Base-by-base conservation (phyloP, 768 basidiomycete species). In the Termitomyces titanicus region DNA sequence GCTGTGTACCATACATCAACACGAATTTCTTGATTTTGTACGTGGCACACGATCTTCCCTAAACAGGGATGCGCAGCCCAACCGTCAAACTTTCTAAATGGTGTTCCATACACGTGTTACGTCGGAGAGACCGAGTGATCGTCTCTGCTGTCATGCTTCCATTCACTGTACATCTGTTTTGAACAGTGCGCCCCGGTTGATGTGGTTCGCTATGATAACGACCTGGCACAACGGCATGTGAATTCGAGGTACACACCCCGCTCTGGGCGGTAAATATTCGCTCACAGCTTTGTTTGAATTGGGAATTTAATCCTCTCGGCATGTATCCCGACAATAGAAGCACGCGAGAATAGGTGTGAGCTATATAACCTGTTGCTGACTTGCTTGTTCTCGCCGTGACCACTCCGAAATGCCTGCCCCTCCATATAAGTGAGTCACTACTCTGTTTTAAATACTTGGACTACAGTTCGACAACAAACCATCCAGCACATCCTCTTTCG, bases 401-500 rank as follows among this genome's bases (percentile, higher is more conserved):
- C 24, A 49, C 49, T 48, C 43, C 50, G 56, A 44, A 33, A 64
- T 62, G 57, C 37, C 51, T 38, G 39, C 44, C 29, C 43, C 47
- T 40, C 49, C 59, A 42, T 47, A 62, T 55, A 55, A 60, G 61
- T 60, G 59, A 60, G 63, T 59, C 54, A 59, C 20, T 12, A 27
- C 12, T 33, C 35, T 31, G 29, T 33, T 54, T 54, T 57, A 61
- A 56, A 61, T 50, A 51, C 20, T 25, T 37, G 38, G 35, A 25
- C 48, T 25, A 10, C 40, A 43, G 38, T 27, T 20, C 17, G 15
- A 33, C 51, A 52, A 53, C 27, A 47, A 17, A 54, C 43, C 46
- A 50, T 55, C 35, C 37, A 63, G 63, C 45, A 37, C 58, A 20
- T 46, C 24, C 10, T 31, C 63, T 31, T 54, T 48, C 20, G 17